Evolutionary conservation across 1,284 basidiomycete genomes (phyloP), one percentile per base, ranked within the genome.

Genomic region (Moniliella sp.): DNA sequence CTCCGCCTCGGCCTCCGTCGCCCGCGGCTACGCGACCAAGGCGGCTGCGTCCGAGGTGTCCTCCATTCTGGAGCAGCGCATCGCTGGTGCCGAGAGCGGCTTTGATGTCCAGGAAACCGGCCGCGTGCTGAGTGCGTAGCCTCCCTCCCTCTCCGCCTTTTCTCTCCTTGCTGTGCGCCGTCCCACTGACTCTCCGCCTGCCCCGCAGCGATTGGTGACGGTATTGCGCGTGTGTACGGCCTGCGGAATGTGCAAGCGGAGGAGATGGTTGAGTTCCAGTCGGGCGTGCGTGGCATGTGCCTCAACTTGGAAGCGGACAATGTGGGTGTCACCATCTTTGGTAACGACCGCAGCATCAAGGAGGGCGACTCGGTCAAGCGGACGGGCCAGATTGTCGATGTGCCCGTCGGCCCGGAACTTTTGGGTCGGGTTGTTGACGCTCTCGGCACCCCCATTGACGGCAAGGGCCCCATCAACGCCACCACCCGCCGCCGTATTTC

Each of bases 261-360:
- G 69, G 88, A 97, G 75, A 94, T 97, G 88, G 88, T 97, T 73
- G 88, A 97, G 73, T 97, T 97, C 75, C 82, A 86, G 39, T 94
- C 88, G 37, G 88, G 88, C 69, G 75, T 97, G 61, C 61, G 61
- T 35, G 64, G 63, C 43, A 91, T 93, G 84, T 86, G 81, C 67
- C 70, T 97, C 65, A 97, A 97, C 78, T 78, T 97, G 74, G 88
- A 97, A 70, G 82, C 86, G 68, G 88, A 94, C 78, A 88, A 93
- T 62, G 86, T 94, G 50, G 88, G 88, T 84, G 82, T 97, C 62
- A 84, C 88, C 70, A 86, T 94, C 70, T 94, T 97, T 71, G 88
- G 88, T 79, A 88, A 83, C 67, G 88, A 94, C 70, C 82, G 86
- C 74, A 75, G 78, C 67, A 94, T 94, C 74, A 86, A 86, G 74